A percentile compares a stretch with the other conserved stretches of the same genome.
These are phyloP conservation scores for Pelargonium fulgidum DNA, from an alignment of 441 rosid genomes.

Conservation along the genomic window DNA sequence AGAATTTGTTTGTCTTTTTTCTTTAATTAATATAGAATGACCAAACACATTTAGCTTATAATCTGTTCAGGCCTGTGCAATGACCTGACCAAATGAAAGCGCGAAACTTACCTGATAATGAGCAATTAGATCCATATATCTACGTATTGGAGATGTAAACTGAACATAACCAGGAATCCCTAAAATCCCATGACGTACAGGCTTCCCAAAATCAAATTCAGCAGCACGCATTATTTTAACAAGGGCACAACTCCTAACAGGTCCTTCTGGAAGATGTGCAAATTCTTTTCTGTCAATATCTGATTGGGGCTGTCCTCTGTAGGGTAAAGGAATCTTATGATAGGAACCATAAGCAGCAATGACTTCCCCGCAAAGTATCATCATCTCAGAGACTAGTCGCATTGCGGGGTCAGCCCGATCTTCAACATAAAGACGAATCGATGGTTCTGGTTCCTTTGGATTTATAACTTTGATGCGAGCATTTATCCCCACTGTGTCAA, in stretches of 20 bases:
- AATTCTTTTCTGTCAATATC: conserved; percentile 70
- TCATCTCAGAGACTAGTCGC: conserved; percentile 96
- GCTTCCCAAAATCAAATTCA: conserved; percentile 76
- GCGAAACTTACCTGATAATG: conserved; percentile 70
- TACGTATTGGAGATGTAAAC: conserved; percentile 94
- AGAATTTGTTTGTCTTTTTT: not conserved
- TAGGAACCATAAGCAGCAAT: conserved; percentile 69
- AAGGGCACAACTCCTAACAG: conserved; percentile 69
- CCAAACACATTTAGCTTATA: not conserved
- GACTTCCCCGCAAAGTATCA: conserved; percentile 94
- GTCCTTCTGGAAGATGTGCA: conserved; percentile 92
- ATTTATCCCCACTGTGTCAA: conserved; percentile 72
- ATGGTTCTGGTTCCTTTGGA: conserved; percentile 78
- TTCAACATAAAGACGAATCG: conserved; percentile 74
- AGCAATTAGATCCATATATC: conserved; percentile 94
- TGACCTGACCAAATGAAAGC: not conserved
- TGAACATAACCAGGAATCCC: conserved; percentile 97
- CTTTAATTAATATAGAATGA: not conserved
- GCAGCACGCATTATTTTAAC: conserved; percentile 82
- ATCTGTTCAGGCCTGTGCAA: not conserved
- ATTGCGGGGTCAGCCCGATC: conserved; percentile 82
- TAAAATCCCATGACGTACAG: conserved; percentile 78
- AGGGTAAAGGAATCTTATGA: conserved; percentile 76
- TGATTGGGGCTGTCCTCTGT: conserved; percentile 95
- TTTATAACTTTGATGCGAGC: conserved; percentile 80